Evolutionary conservation across 176 grass and related monocot genomes (phyloP).

Genomic region (Zoysia japonica): DNA sequence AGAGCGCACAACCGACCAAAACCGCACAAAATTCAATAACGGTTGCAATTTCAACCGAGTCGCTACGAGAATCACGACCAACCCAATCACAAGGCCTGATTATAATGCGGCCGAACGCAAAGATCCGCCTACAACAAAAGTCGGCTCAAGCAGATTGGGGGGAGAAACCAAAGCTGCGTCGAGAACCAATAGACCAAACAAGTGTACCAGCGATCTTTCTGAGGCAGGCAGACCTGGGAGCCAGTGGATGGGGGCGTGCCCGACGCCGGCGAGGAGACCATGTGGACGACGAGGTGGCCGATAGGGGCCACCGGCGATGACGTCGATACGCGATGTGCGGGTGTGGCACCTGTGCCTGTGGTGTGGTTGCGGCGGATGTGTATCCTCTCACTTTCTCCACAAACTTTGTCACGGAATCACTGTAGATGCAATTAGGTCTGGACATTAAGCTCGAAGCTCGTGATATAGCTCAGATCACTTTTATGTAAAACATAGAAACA

Average conservation of each 20-base stretch:
- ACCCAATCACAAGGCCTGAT: not conserved
- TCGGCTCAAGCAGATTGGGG: not conserved
- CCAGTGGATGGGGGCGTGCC: constrained; percentile 17
- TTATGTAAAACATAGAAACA: no score
- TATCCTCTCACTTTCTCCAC: no score
- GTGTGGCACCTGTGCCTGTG: not conserved
- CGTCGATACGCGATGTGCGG: not conserved
- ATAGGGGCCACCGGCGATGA: not conserved
- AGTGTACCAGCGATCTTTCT: not conserved
- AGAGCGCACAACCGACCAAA: not conserved
- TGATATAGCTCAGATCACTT: no score
- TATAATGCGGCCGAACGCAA: not conserved
- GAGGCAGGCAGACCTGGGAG: constrained; percentile 27
- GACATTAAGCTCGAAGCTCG: no score
- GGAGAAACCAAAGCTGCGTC: not conserved
- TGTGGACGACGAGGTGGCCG: constrained; percentile 4
- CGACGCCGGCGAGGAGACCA: constrained; percentile 1
- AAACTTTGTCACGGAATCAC: no score
- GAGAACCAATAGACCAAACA: constrained; percentile 3
- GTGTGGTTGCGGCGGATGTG: no score
- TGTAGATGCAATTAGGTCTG: no score
- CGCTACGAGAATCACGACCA: not conserved
- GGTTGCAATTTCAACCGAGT: constrained; percentile 4
- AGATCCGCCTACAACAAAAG: not conserved
- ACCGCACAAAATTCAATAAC: not conserved